A percentile compares a stretch with the other conserved stretches of the same genome.
These are phyloP conservation scores for Chiua virens DNA, from an alignment of 768 basidiomycete genomes.

Conservation along the genomic window DNA sequence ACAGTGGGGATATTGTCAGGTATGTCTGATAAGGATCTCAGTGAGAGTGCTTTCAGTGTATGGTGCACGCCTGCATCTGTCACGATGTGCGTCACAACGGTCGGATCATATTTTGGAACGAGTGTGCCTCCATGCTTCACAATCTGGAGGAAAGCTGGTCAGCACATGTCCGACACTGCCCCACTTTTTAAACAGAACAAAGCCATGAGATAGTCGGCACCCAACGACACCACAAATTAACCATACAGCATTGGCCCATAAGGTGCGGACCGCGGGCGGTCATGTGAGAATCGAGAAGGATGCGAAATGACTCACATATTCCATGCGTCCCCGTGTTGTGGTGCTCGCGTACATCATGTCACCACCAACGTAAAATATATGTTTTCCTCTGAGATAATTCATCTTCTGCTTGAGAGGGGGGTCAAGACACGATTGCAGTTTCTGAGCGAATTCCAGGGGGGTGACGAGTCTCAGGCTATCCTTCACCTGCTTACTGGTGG, in stretches of 20 bases:
- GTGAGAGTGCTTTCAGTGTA: slow-evolving; percentile 42
- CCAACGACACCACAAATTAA: too few species aligned
- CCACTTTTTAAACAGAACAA: not conserved
- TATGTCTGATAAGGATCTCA: slow-evolving; percentile 54
- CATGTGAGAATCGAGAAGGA: too few species aligned
- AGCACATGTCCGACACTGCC: not conserved
- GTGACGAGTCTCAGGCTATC: slow-evolving; percentile 43
- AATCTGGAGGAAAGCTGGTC: slow-evolving; percentile 44
- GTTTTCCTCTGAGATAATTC: slow-evolving; percentile 49
- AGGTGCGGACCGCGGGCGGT: not conserved
- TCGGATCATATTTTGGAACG: slow-evolving; percentile 55
- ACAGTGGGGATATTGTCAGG: slow-evolving; percentile 66
- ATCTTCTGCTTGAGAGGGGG: slow-evolving; percentile 19
- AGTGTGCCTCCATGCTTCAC: slow-evolving; percentile 62
- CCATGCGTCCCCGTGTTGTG: slow-evolving; percentile 56
- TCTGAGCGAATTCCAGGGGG: slow-evolving; percentile 55
- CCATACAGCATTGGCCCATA: too few species aligned
- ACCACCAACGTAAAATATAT: slow-evolving; percentile 58
- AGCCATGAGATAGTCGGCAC: too few species aligned
- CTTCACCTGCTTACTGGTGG: slow-evolving; percentile 33
- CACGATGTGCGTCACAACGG: slow-evolving; percentile 65
- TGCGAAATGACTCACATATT: slow-evolving; percentile 46
- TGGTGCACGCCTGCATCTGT: slow-evolving; percentile 39
- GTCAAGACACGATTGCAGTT: slow-evolving; percentile 37
- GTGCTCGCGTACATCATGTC: slow-evolving; percentile 55